Conservation (phyloP, 495 filamentous ascomycete genomes). For the Tuber microsphaerosporum region DNA sequence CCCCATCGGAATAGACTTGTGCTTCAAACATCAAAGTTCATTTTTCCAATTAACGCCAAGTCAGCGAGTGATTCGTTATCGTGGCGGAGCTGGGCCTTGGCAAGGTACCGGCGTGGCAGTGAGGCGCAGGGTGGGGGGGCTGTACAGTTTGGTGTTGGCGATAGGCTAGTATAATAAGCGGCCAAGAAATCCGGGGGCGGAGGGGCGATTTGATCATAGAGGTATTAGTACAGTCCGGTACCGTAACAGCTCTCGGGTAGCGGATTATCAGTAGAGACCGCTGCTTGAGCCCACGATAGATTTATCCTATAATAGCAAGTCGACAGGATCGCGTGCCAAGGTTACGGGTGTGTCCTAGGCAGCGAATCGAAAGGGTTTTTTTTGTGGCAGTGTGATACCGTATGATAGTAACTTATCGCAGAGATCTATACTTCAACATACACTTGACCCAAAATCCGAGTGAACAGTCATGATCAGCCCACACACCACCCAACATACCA, state of each 20-base stretch:
- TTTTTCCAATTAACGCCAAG: not conserved
- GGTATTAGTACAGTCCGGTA: too few relatives aligned
- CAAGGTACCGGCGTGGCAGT: not conserved
- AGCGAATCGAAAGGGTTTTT: too few relatives aligned
- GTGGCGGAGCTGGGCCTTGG: not conserved
- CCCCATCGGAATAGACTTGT: not conserved
- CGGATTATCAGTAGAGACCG: too few relatives aligned
- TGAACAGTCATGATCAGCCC: not conserved
- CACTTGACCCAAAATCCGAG: not conserved
- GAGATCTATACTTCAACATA: not conserved
- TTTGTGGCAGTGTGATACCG: not conserved
- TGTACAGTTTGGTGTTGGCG: not conserved
- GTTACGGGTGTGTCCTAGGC: too few relatives aligned
- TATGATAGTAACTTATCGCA: too few relatives aligned
- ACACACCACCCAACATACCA: not conserved
- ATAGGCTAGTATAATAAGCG: too few relatives aligned
- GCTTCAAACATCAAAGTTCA: not conserved
- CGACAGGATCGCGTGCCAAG: too few relatives aligned
- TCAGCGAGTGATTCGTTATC: not conserved
- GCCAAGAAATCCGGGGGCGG: too few relatives aligned
- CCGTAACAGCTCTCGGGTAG: too few relatives aligned
- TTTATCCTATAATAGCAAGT: too few relatives aligned
- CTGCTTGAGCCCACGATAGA: too few relatives aligned
- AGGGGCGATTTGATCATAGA: too few relatives aligned
- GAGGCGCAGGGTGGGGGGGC: not conserved